Evolutionary conservation across 2,329 filamentous ascomycete genomes (phyloP).

Genomic region (Monosporascus sp.): DNA sequence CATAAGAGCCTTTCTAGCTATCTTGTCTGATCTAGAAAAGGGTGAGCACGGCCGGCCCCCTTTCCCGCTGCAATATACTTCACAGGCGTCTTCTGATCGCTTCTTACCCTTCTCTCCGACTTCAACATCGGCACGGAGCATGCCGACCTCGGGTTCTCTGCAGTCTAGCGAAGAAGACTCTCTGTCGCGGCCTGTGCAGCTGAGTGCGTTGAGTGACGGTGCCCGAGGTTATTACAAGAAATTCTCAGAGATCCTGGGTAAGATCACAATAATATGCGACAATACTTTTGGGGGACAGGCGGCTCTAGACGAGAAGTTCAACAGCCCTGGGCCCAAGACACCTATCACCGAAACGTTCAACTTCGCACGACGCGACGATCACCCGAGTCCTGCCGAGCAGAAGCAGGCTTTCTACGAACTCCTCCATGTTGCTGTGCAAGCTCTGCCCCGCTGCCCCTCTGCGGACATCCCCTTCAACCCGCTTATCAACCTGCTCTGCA

Average conservation of each 20-base stretch:
- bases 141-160: slow-evolving; percentile 19
- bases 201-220: slow-evolving; percentile 63
- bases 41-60: slow-evolving; percentile 72
- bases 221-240: slow-evolving; percentile 80
- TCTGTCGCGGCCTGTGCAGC: slow-evolving; percentile 60
- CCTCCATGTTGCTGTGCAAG: slow-evolving; percentile 90
- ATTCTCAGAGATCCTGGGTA: slow-evolving; percentile 92
- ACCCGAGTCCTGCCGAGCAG: slow-evolving; percentile 66
- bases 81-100: slow-evolving; percentile 36
- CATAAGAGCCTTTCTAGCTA: slow-evolving; percentile 86
- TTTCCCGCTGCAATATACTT: slow-evolving; percentile 67
- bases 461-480: slow-evolving; percentile 88
- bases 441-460: slow-evolving; percentile 87
- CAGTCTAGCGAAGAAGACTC: slow-evolving; percentile 50
- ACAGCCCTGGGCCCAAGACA: slow-evolving; percentile 80
- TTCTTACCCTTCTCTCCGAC: slow-evolving; percentile 43
- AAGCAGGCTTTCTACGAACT: slow-evolving; percentile 95
- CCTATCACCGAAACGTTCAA: slow-evolving; percentile 93
- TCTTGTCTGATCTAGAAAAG: slow-evolving; percentile 89
- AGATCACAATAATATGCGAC: slow-evolving; percentile 94
- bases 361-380: slow-evolving; percentile 79
- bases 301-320: slow-evolving; percentile 91
- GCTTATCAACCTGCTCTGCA: slow-evolving; percentile 90
- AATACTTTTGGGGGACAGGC: slow-evolving; percentile 96
- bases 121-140: slow-evolving; percentile 32